Conservation (phyloP, 352 stramenopile species). For the Thraustotheca clavata region DNA sequence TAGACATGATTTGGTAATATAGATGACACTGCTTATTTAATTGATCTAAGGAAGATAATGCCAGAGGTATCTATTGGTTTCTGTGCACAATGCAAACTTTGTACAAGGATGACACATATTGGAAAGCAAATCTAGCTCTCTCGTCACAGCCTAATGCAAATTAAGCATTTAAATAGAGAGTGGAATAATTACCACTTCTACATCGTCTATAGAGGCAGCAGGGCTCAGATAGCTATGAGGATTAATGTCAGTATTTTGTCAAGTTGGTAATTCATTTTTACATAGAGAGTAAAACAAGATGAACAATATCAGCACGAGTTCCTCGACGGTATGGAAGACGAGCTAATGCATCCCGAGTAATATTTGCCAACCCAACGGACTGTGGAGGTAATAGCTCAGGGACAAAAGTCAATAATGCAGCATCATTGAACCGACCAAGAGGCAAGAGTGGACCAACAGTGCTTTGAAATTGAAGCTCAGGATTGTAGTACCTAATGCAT, state of each 20-base stretch:
- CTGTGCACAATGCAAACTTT: neutral
- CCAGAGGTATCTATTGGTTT: neutral
- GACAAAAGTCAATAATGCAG: neutral
- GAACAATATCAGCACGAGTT: conserved; percentile 11
- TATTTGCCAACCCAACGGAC: conserved; percentile 1
- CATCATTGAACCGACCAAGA: neutral
- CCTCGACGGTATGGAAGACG: neutral
- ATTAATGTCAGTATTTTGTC: neutral
- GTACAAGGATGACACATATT: neutral
- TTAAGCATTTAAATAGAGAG: neutral
- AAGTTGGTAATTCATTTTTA: neutral
- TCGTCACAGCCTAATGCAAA: neutral
- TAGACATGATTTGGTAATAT: neutral
- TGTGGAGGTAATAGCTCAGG: neutral
- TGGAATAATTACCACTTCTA: neutral
- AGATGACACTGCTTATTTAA: neutral
- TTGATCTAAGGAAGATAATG: neutral
- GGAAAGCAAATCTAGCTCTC: neutral
- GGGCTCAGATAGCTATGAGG: conserved; percentile 7
- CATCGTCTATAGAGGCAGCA: neutral
- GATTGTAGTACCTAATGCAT: conserved; percentile 3
- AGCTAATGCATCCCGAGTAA: conserved; percentile 9
- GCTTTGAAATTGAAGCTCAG: neutral
- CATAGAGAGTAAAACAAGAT: conserved; percentile 15
- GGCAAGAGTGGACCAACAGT: conserved; percentile 11